Conservation (phyloP, 192 early-diverging fungal genomes). For the Backusella parvicylindrica region DNA sequence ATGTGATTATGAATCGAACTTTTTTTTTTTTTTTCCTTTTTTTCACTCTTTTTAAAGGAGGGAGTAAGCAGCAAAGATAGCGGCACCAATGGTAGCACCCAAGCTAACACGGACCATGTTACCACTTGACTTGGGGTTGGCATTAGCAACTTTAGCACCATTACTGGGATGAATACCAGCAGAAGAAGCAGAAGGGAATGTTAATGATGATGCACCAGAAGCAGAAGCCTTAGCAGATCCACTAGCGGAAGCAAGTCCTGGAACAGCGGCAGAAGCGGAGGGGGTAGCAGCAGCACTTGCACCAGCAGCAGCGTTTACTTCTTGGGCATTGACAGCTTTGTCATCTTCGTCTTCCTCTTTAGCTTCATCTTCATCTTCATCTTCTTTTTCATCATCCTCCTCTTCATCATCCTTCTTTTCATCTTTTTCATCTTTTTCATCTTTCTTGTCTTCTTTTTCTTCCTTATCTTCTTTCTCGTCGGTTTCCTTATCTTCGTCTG, state of each 20-base stretch:
- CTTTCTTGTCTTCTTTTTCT: not conserved
- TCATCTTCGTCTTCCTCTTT: not conserved
- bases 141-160: not conserved
- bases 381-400: not conserved
- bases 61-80: not conserved
- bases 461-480: not conserved
- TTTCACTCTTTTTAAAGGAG: not conserved
- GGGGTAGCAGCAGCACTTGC: not conserved
- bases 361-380: not conserved
- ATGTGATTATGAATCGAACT: not conserved
- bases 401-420: not conserved
- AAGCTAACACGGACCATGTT: not conserved
- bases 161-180: not conserved
- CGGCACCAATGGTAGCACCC: not conserved
- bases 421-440: not conserved
- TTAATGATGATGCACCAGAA: not conserved
- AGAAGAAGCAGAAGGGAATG: not conserved
- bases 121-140: constrained; percentile 1
- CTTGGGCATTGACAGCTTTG: not conserved
- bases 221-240: not conserved
- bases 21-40: not conserved
- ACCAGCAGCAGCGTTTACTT: not conserved
- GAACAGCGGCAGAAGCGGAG: not conserved
- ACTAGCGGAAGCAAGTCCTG: not conserved
- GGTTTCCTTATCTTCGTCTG: not conserved